A percentile compares a stretch with the other conserved stretches of the same genome.
Conservation (phyloP, 257 asterid genomes). For the Przewalskia tangutica region DNA sequence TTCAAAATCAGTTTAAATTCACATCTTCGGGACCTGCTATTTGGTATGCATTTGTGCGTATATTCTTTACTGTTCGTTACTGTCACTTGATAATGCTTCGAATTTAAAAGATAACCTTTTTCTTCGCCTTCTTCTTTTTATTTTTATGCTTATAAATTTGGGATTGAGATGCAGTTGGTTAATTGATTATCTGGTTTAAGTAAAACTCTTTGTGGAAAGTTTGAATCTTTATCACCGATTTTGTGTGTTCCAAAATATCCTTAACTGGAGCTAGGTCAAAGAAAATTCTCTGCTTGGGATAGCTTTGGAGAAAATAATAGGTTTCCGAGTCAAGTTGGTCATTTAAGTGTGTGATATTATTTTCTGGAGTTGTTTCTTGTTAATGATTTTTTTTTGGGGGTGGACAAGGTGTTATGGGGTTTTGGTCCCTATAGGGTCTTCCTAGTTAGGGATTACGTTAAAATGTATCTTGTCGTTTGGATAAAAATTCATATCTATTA, state of each 20-base stretch:
- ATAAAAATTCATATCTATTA: neutral
- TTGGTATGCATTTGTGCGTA: neutral
- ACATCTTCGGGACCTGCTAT: neutral
- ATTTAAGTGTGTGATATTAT: neutral
- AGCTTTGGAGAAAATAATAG: neutral
- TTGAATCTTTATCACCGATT: neutral
- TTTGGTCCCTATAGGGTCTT: neutral
- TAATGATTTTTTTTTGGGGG: neutral
- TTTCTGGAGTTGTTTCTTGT: neutral
- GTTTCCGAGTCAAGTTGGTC: neutral
- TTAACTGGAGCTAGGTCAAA: neutral
- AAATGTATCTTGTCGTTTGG: neutral
- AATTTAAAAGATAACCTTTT: neutral
- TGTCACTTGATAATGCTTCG: neutral
- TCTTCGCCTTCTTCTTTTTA: neutral
- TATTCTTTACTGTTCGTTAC: neutral
- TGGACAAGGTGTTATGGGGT: neutral
- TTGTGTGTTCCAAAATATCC: neutral
- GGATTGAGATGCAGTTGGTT: neutral
- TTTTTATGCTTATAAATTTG: neutral
- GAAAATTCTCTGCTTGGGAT: neutral
- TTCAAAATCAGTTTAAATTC: neutral
- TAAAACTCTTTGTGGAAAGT: neutral
- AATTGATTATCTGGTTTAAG: neutral
- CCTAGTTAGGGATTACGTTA: neutral